Base-by-base conservation (phyloP, 306 rosid species). In the Cicer yamashitae region DNA sequence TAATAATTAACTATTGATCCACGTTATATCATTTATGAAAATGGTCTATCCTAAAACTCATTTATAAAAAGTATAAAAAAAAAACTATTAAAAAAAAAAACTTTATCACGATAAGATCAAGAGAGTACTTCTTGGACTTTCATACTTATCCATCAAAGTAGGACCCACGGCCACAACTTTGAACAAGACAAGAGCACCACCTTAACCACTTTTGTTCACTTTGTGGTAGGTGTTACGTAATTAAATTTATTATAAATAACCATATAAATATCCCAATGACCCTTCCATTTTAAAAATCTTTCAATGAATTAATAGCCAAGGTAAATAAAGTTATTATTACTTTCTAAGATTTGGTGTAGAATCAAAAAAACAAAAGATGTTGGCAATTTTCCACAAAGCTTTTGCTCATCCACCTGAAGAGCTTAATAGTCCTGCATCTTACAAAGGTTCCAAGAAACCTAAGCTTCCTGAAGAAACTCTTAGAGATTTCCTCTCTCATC, bases 331-430 rank as follows among this genome's bases (percentile, higher is more conserved):
- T 13, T 13, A 57, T 5, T 17, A 10, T 4, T 40, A 38, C 1
- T 61, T 7, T 61, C 22, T 17, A 15, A 53, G 59, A n/a, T 61
- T 61, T 12, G 41, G 10, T 7, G 41, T 10, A 61, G 15, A 51
- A 50, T 25, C 39, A 39, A 39, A 34, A 59, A 8, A 34, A 34
- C 3, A 12, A 10, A 82, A 73, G 15, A 94, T 94, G 99, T 84
- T 94, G 75, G 97, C 96, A 13, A 92, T 94, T 76, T 94, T 94
- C 17, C 99, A 94, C 79, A 79, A 92, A 70, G 89, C 97, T 56
- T 92, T 85, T 84, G 96, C 96, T 68, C 78, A 94, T 77, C 99
- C 99, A 46, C 99, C 99, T 0, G 97, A 92, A 39, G 99, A 94
- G 86, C 92, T 94, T 0, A 84, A 92, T 57, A 94, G 99, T 43